These are phyloP conservation scores for Claviceps pazoutovae DNA, from an alignment of 2,329 filamentous ascomycete species.

Conservation along the genomic window DNA sequence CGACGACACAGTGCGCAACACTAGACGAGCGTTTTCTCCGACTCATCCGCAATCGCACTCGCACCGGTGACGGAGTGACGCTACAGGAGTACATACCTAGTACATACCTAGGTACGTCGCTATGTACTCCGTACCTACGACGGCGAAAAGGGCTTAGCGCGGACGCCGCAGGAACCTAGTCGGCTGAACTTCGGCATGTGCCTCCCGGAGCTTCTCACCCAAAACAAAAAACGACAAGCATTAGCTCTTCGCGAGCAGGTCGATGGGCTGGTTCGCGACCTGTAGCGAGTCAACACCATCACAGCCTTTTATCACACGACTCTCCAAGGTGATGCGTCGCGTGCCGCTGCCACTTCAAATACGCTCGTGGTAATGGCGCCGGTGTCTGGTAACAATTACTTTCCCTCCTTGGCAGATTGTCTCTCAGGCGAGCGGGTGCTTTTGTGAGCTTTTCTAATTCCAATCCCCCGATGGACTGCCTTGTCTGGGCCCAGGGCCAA, in stretches of 20 bases:
- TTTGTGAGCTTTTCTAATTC: constrained; percentile 44
- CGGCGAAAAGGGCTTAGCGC: neutral
- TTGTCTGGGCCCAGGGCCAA: neutral
- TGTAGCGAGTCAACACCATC: constrained; percentile 20
- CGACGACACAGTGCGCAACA: neutral
- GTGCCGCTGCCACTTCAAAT: constrained; percentile 27
- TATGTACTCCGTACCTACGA: neutral
- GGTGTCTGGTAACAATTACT: constrained; percentile 56
- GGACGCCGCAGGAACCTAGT: neutral
- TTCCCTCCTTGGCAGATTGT: constrained; percentile 75
- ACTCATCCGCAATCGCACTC: neutral
- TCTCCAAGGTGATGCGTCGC: constrained; percentile 24
- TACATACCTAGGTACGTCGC: no score
- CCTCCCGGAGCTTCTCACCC: constrained; percentile 10
- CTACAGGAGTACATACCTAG: no score
- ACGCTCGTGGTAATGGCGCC: constrained; percentile 54
- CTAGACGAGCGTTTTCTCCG: neutral
- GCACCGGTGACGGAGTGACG: neutral
- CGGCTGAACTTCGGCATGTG: constrained; percentile 15
- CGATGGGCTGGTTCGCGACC: constrained; percentile 11
- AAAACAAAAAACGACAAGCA: constrained; percentile 11
- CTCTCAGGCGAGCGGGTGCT: constrained; percentile 67
- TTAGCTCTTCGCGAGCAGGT: constrained; percentile 1
- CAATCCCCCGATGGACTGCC: neutral
- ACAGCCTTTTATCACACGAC: constrained; percentile 9